A percentile compares a stretch with the other conserved stretches of the same genome.
Evolutionary conservation across 371 early-diverging fungal species (phyloP).

Genomic region (Gilbertella persicaria): DNA sequence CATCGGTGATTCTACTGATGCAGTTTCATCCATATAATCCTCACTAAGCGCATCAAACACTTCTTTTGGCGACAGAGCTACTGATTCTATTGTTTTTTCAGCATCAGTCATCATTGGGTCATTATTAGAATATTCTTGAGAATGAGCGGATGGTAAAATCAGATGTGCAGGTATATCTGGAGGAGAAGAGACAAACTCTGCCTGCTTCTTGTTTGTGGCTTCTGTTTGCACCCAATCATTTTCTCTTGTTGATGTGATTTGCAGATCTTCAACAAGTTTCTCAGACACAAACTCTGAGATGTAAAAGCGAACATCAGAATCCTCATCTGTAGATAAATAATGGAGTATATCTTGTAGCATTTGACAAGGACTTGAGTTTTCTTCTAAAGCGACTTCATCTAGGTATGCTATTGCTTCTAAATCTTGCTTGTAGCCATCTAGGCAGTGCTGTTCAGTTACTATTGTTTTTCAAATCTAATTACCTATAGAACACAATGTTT

Average conservation of each 20-base stretch:
- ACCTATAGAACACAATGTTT: constrained; percentile 31
- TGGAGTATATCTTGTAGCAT: constrained; percentile 34
- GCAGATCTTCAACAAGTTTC: neutral
- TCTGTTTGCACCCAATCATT: no score
- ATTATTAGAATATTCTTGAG: no score
- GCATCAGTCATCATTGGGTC: neutral
- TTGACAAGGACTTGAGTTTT: constrained; percentile 23
- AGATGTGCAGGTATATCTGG: neutral
- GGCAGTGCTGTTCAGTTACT: no score
- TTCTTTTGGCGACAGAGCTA: neutral
- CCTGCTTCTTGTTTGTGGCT: neutral
- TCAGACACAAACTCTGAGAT: constrained; percentile 27
- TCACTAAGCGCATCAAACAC: neutral
- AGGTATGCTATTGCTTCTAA: neutral
- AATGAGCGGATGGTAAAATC: neutral
- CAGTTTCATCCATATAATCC: neutral
- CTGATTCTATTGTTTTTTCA: neutral
- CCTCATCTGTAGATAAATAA: constrained; percentile 32
- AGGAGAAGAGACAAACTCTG: neutral
- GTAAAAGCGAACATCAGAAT: constrained; percentile 37
- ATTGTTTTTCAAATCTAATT: no score
- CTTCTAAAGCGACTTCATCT: constrained; percentile 8
- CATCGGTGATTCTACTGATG: constrained; percentile 9
- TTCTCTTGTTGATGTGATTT: neutral
- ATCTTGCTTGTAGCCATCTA: constrained; percentile 14